A percentile compares a stretch with the other conserved stretches of the same genome.
Conservation (phyloP, 2,329 filamentous ascomycete genomes). For the Aspergillus sp. region DNA sequence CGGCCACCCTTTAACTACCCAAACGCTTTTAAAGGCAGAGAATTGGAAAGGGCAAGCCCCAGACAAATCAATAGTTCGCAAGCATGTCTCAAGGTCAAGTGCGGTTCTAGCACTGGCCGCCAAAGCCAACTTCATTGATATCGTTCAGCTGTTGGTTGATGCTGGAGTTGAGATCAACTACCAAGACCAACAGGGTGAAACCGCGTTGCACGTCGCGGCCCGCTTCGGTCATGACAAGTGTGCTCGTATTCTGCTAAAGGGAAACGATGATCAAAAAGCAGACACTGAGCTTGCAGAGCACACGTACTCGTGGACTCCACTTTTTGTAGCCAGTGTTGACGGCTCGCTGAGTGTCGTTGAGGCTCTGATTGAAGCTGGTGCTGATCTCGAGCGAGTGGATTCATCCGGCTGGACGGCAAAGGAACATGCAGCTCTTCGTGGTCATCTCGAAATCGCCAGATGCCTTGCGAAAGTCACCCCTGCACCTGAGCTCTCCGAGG, state of each 20-base stretch:
- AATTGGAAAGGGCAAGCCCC: constrained; percentile 68
- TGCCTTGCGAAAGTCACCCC: constrained; percentile 62
- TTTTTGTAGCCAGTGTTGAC: constrained; percentile 90
- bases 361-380: constrained; percentile 74
- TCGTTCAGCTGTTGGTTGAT: constrained; percentile 83
- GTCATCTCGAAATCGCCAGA: constrained; percentile 78
- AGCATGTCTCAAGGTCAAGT: constrained; percentile 75
- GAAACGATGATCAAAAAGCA: constrained; percentile 68
- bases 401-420: constrained; percentile 91
- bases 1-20: constrained; percentile 83
- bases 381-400: constrained; percentile 72
- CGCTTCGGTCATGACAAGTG: constrained; percentile 83
- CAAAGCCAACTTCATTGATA: constrained; percentile 79
- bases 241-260: constrained; percentile 71
- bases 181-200: constrained; percentile 86
- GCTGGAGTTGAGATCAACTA: constrained; percentile 93
- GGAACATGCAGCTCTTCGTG: constrained; percentile 87
- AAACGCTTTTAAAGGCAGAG: constrained; percentile 76
- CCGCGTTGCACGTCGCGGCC: constrained; percentile 86
- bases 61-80: constrained; percentile 64
- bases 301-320: constrained; percentile 89
- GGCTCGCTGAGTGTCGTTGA: constrained; percentile 74
- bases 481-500: constrained; percentile 36
- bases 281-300: constrained; percentile 77
- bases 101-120: constrained; percentile 85